Evolutionary conservation across 345 rosid species (phyloP).

Genomic region (Hibiscus trionum): DNA sequence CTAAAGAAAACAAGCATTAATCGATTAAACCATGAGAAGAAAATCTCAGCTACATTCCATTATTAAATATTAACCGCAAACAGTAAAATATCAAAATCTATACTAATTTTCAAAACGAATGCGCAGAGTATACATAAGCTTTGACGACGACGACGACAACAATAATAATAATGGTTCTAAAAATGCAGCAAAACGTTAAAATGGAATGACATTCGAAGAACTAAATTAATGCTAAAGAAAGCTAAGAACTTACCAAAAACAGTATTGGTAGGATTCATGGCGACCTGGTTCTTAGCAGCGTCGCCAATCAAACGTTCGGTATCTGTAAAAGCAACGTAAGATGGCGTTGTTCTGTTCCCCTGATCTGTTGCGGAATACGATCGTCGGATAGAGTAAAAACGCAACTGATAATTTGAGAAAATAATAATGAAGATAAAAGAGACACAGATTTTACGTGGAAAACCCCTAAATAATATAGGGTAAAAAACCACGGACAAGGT

Average conservation of each 20-base stretch:
- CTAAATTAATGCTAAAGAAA: neutral
- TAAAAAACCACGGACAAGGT: too few species aligned
- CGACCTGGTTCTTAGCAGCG: constrained; percentile 79
- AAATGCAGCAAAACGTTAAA: neutral
- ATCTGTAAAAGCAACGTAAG: constrained; percentile 60
- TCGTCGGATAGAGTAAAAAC: too few species aligned
- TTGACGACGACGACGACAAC: too few species aligned
- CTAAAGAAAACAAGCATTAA: neutral
- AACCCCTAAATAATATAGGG: too few species aligned
- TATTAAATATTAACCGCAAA: neutral
- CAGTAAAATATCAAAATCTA: neutral
- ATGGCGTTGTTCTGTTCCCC: constrained; percentile 64
- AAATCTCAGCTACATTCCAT: neutral
- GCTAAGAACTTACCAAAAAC: constrained; percentile 42
- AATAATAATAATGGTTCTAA: too few species aligned
- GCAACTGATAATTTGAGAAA: too few species aligned
- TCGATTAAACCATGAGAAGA: neutral
- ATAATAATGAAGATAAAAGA: too few species aligned
- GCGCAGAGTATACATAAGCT: too few species aligned
- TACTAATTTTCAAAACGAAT: neutral
- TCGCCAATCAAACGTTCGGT: constrained; percentile 68
- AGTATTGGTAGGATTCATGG: constrained; percentile 67
- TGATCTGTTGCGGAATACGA: too few species aligned
- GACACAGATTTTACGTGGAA: too few species aligned
- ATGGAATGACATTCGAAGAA: neutral